Percentiles rank a stretch among this genome's conserved stretches.
phyloP scores from a whole-genome alignment of 768 basidiomycete species.

The Suillus brevipes region DNA sequence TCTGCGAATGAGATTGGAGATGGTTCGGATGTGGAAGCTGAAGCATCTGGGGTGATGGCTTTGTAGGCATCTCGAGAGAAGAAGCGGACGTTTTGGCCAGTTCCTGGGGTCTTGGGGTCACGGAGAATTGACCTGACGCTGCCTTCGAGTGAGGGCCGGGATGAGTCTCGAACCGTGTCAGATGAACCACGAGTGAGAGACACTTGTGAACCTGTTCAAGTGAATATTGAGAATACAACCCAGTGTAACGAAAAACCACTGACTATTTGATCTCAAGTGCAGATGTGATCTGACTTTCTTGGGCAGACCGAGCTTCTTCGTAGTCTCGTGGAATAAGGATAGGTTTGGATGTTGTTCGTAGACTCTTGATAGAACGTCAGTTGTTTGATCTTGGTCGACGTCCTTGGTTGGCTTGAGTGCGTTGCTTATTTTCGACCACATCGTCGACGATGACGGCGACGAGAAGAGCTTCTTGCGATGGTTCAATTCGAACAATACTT shows the following conservation, averaged over 20 bases:
- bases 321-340: conserved; percentile 51
- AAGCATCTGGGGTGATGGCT: conserved; percentile 64
- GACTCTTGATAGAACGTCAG: conserved; percentile 50
- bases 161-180: conserved; percentile 15
- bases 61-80: conserved; percentile 70
- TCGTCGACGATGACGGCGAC: conserved; percentile 18
- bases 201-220: conserved; percentile 29
- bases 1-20: conserved; percentile 29
- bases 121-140: conserved; percentile 75
- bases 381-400: conserved; percentile 15
- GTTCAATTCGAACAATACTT: conserved; percentile 3
- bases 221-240: conserved; percentile 1
- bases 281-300: conserved; percentile 55
- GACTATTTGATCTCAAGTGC: conserved; percentile 40
- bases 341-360: conserved; percentile 63
- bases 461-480: neutral
- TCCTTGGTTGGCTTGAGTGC: conserved; percentile 45
- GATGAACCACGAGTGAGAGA: conserved; percentile 24
- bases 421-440: conserved; percentile 66
- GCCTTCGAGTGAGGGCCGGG: conserved; percentile 44
- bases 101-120: conserved; percentile 69
- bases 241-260: conserved; percentile 14
- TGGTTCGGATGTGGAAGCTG: conserved; percentile 40
- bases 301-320: conserved; percentile 33
- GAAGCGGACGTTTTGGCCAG: conserved; percentile 79